Percentiles rank a stretch among this genome's conserved stretches.
phyloP scores from a whole-genome alignment of 1,139 yeast species.

The Debaryomyces sp. region DNA sequence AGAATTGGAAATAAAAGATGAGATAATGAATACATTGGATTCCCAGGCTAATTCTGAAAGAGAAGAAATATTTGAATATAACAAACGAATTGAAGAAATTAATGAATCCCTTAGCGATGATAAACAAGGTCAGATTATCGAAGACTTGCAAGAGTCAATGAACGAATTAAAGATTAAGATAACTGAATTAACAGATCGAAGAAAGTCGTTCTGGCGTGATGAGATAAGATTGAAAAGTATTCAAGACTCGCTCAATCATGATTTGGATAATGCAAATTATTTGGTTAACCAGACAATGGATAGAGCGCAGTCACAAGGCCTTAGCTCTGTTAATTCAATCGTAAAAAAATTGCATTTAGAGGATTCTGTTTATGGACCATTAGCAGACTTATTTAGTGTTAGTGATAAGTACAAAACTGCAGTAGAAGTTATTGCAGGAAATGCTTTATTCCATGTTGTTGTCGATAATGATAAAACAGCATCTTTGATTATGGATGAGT shows the following conservation, averaged over 20 bases:
- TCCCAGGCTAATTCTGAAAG: slow-evolving; percentile 22
- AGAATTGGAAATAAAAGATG: slow-evolving; percentile 24
- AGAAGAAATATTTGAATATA: slow-evolving; percentile 21
- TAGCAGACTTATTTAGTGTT: slow-evolving; percentile 80
- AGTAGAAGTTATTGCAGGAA: slow-evolving; percentile 88
- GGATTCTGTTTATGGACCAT: slow-evolving; percentile 74
- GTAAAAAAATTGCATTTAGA: slow-evolving; percentile 55
- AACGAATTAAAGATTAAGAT: slow-evolving; percentile 41
- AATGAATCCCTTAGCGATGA: slow-evolving; percentile 29
- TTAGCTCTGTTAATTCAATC: slow-evolving; percentile 66
- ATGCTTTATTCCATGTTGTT: slow-evolving; percentile 81
- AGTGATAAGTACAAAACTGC: slow-evolving; percentile 85
- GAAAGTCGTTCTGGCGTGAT: slow-evolving; percentile 79
- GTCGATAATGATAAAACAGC: slow-evolving; percentile 92
- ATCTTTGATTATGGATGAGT: slow-evolving; percentile 71
- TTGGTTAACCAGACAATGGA: slow-evolving; percentile 73
- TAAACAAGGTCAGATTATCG: slow-evolving; percentile 22
- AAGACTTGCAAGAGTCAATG: slow-evolving; percentile 37
- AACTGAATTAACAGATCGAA: slow-evolving; percentile 57
- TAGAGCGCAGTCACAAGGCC: slow-evolving; percentile 69
- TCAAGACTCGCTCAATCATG: slow-evolving; percentile 56
- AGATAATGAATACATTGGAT: slow-evolving; percentile 24
- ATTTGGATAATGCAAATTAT: slow-evolving; percentile 59
- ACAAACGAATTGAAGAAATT: slow-evolving; percentile 45
- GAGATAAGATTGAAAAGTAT: slow-evolving; percentile 66